Evolutionary conservation across 106 monocot species (phyloP).

Genomic region (Platanthera zijinensis): DNA sequence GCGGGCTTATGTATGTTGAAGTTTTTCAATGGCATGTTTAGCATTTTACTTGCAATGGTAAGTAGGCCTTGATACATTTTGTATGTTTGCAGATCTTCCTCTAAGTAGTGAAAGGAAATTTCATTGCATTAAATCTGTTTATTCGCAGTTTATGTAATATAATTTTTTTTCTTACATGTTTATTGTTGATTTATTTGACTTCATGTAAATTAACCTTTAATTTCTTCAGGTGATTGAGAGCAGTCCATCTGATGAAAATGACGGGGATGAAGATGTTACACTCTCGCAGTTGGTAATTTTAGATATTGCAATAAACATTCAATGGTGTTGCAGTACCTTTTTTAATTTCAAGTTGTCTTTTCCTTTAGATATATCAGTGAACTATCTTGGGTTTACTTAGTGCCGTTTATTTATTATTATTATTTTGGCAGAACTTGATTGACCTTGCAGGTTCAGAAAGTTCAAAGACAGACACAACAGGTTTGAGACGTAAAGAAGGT

Average conservation of each 20-base stretch:
- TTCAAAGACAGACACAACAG: constrained; percentile 96
- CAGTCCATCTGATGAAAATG: constrained; percentile 62
- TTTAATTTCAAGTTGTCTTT: background rate
- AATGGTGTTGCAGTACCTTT: background rate
- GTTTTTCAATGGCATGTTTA: background rate
- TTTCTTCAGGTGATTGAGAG: constrained; percentile 83
- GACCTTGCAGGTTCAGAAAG: constrained; percentile 99
- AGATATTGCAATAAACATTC: background rate
- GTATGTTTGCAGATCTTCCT: background rate
- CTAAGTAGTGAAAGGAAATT: background rate
- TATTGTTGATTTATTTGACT: constrained; percentile 5
- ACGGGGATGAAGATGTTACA: constrained; percentile 66
- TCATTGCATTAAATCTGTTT: background rate
- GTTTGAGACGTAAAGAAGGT: constrained; percentile 91
- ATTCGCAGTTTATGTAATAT: background rate
- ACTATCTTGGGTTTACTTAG: background rate
- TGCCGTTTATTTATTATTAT: background rate
- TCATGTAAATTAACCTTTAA: background rate
- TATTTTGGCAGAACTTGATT: constrained; percentile 72
- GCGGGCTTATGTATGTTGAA: background rate
- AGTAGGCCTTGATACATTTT: background rate
- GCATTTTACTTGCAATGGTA: background rate
- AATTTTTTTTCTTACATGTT: background rate
- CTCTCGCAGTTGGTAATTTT: constrained; percentile 80
- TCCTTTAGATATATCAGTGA: background rate